phyloP scores from a whole-genome alignment of 768 basidiomycete species.

The Podaxis sp. region DNA sequence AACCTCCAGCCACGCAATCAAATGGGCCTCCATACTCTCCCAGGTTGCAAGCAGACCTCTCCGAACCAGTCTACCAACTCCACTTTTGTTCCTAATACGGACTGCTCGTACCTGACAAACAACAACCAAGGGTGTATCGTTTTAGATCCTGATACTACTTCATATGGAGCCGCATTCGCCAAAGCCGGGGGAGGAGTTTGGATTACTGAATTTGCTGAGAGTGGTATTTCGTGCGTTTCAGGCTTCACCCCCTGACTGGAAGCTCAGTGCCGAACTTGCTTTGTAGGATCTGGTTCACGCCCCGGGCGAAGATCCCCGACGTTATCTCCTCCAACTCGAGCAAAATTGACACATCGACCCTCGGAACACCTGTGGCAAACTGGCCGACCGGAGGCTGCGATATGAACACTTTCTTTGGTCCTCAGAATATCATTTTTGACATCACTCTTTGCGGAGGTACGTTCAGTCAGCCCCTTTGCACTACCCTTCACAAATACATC shows the following conservation, averaged over 20 bases:
- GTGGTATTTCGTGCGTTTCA: conserved; percentile 57
- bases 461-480: conserved; percentile 1
- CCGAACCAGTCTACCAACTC: conserved; percentile 44
- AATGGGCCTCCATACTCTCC: conserved; percentile 66
- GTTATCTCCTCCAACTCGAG: conserved; percentile 48
- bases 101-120: conserved; percentile 52
- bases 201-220: conserved; percentile 66
- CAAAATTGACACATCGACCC: conserved; percentile 50
- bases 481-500: conserved; percentile 13
- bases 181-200: conserved; percentile 71
- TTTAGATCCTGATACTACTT: conserved; percentile 48
- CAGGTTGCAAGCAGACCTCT: conserved; percentile 53
- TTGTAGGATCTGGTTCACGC: conserved; percentile 64
- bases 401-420: conserved; percentile 51
- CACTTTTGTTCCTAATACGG: conserved; percentile 51
- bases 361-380: conserved; percentile 70
- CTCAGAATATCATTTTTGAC: conserved; percentile 70
- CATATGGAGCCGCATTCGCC: conserved; percentile 71
- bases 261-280: conserved; percentile 17
- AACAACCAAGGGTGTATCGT: conserved; percentile 63
- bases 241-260: not conserved
- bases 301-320: conserved; percentile 47
- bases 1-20: conserved; percentile 66
- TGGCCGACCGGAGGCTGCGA: conserved; percentile 62
- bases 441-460: conserved; percentile 69